Conservation (phyloP, 2,329 filamentous ascomycete genomes). For the Talaromyces sp. region DNA sequence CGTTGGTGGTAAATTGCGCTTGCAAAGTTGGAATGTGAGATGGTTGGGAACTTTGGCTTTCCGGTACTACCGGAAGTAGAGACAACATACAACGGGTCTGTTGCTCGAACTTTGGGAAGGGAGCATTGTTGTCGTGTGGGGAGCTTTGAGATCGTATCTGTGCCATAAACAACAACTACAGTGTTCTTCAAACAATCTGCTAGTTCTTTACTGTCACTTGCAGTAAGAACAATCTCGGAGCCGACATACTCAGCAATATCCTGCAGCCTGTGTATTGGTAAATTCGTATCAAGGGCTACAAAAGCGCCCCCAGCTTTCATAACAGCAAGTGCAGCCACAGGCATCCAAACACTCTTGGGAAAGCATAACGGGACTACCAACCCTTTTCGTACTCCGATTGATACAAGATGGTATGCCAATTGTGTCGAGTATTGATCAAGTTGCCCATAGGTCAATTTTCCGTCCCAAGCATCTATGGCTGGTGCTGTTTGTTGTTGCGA, state of each 20-base stretch:
- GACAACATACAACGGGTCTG: conserved; percentile 49
- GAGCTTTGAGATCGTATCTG: not conserved
- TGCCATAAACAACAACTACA: not conserved
- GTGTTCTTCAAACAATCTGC: not conserved
- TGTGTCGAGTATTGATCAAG: not conserved
- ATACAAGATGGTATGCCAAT: not conserved
- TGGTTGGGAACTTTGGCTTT: conserved; percentile 52
- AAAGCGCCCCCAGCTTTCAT: conserved; percentile 13
- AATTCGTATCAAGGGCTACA: not conserved
- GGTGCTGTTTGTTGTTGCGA: not conserved
- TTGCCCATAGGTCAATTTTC: conserved; percentile 10
- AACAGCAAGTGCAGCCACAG: conserved; percentile 11
- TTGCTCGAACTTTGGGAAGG: not conserved
- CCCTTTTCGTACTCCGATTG: not conserved
- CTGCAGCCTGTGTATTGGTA: not conserved
- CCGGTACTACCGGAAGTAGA: conserved; percentile 54
- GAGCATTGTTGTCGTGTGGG: not conserved
- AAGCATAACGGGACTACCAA: conserved; percentile 9
- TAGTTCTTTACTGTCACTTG: not conserved
- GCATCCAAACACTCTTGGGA: conserved; percentile 12
- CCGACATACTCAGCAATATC: not conserved
- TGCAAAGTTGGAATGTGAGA: conserved; percentile 55
- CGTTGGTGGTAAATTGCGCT: conserved; percentile 57
- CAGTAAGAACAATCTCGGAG: not conserved
- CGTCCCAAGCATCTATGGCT: conserved; percentile 27